Conservation (phyloP, 116 monocot genomes). For the Posidonia oceanica region DNA sequence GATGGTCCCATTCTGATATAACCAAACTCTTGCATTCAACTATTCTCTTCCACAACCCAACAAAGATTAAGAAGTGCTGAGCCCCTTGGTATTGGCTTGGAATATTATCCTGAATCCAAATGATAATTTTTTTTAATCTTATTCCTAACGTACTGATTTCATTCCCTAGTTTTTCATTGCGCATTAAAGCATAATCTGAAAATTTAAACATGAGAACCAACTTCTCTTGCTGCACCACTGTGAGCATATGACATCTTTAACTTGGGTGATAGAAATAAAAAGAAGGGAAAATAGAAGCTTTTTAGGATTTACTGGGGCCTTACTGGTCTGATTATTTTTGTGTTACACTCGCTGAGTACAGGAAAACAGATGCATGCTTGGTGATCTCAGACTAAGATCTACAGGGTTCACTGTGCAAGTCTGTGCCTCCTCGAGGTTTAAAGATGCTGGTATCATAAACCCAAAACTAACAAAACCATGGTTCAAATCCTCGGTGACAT, state of each 20-base stretch:
- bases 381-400: constrained; percentile 4
- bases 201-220: not conserved
- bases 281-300: no score
- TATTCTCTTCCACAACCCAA: no score
- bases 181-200: not conserved
- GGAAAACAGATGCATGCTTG: constrained; percentile 28
- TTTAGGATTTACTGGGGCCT: no score
- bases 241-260: no score
- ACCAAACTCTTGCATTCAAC: no score
- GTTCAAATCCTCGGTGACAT: not conserved
- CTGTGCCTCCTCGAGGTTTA: not conserved
- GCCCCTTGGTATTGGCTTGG: not conserved
- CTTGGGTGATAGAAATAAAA: no score
- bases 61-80: no score
- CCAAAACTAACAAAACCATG: not conserved
- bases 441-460: constrained; percentile 1
- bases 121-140: not conserved
- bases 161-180: no score
- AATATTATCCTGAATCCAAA: not conserved
- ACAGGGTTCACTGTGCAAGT: constrained; percentile 8
- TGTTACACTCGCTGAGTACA: constrained; percentile 16
- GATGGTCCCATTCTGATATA: no score
- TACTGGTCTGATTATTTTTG: not conserved
- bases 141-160: no score
- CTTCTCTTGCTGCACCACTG: not conserved